phyloP scores from a whole-genome alignment of 306 rosid genomes.

The Alnus glutinosa region DNA sequence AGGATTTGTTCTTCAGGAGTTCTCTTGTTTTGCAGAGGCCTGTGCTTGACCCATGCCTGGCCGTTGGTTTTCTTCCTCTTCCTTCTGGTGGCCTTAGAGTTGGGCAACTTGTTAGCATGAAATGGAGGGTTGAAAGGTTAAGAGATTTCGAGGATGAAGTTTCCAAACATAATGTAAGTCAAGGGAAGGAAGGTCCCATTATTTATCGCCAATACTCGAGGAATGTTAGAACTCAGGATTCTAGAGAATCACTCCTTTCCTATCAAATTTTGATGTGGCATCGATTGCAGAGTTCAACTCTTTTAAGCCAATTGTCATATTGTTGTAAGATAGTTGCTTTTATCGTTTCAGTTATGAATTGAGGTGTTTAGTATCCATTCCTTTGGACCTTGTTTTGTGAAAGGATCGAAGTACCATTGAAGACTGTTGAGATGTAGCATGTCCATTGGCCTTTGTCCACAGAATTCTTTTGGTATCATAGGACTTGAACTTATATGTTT shows the following conservation, averaged over 20 bases:
- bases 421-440: too few relatives aligned
- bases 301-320: neutral
- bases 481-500: neutral
- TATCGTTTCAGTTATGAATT: too few relatives aligned
- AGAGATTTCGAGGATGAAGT: constrained; percentile 59
- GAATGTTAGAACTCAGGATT: neutral
- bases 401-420: too few relatives aligned
- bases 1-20: constrained; percentile 79
- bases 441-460: neutral
- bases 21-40: constrained; percentile 87
- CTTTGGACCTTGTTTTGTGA: too few relatives aligned
- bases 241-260: neutral
- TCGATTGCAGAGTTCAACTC: neutral
- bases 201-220: neutral
- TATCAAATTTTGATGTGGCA: neutral
- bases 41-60: constrained; percentile 90
- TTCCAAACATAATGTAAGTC: constrained; percentile 63
- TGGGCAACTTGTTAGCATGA: constrained; percentile 87
- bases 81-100: constrained; percentile 84
- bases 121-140: constrained; percentile 95
- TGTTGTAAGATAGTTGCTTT: neutral
- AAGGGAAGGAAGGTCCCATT: neutral
- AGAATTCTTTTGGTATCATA: neutral
- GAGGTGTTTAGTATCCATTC: too few relatives aligned
- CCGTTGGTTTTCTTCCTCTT: constrained; percentile 97